A percentile compares a stretch with the other conserved stretches of the same genome.
Evolutionary conservation across 805 yeast genomes (phyloP).

Genomic region (Candida verbasci): DNA sequence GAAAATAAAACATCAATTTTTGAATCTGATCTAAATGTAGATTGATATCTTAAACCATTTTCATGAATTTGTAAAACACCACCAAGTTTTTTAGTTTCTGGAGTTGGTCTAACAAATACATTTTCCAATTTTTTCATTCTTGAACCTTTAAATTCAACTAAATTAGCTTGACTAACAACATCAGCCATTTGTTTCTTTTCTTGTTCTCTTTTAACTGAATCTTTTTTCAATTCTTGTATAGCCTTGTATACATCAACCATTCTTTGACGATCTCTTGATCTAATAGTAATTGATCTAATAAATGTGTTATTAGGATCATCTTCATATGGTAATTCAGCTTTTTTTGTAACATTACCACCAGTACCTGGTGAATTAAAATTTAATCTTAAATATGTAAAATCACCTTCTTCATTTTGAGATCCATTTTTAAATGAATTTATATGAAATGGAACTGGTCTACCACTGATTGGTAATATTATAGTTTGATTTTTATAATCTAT

Average conservation of each 20-base stretch:
- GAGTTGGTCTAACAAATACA: constrained; percentile 90
- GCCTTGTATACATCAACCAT: constrained; percentile 86
- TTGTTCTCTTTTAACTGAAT: constrained; percentile 82
- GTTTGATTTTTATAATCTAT: constrained; percentile 88
- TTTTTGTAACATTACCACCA: constrained; percentile 63
- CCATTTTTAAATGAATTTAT: constrained; percentile 92
- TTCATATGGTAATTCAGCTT: constrained; percentile 85
- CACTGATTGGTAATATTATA: constrained; percentile 83
- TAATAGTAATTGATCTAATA: constrained; percentile 77
- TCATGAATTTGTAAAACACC: constrained; percentile 90
- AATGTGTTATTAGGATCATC: constrained; percentile 83
- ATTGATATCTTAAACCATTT: constrained; percentile 92
- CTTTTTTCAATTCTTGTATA: constrained; percentile 88
- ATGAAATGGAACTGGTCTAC: constrained; percentile 97
- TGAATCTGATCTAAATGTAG: constrained; percentile 80
- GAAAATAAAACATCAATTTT: constrained; percentile 82
- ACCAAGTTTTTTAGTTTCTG: constrained; percentile 93
- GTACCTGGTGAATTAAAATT: constrained; percentile 93
- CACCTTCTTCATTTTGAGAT: constrained; percentile 94
- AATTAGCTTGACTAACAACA: constrained; percentile 86
- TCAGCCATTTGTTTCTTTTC: constrained; percentile 91
- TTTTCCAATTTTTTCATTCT: constrained; percentile 84
- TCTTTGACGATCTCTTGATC: constrained; percentile 87
- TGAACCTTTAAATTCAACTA: constrained; percentile 76
- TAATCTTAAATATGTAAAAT: constrained; percentile 81